These are phyloP conservation scores for Pythium utonaiense DNA, from an alignment of 352 stramenopile genomes.

Conservation along the genomic window DNA sequence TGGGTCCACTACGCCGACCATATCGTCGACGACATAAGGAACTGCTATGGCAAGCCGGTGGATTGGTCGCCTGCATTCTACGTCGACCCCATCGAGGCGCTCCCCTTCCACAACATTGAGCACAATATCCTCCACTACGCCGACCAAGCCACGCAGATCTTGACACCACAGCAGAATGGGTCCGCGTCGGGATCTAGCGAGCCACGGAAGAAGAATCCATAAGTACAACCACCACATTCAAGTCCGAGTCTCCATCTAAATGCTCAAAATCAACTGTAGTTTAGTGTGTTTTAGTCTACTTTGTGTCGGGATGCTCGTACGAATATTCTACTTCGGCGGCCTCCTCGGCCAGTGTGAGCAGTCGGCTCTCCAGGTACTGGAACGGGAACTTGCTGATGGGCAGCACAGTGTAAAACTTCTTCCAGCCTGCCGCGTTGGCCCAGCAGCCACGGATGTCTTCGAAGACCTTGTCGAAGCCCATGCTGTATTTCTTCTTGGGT, in stretches of 20 bases:
- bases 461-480: constrained; percentile 10
- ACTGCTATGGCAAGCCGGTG: constrained; percentile 13
- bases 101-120: no score
- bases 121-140: no score
- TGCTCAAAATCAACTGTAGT: no score
- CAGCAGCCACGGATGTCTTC: constrained; percentile 9
- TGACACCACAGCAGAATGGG: no score
- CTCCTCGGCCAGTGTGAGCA: constrained; percentile 42
- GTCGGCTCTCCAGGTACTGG: constrained; percentile 45
- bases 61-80: no score
- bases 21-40: background rate
- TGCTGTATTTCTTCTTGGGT: constrained; percentile 11
- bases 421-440: constrained; percentile 17
- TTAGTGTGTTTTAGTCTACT: no score
- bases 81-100: no score
- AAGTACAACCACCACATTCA: no score
- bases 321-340: constrained; percentile 12
- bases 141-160: no score
- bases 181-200: no score
- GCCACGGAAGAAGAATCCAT: no score
- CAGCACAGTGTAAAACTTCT: constrained; percentile 62
- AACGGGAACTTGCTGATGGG: constrained; percentile 57
- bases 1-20: constrained; percentile 6
- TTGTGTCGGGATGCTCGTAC: background rate
- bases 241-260: no score